Conservation (phyloP, 768 basidiomycete species). For the Lactarius sanguifluus region DNA sequence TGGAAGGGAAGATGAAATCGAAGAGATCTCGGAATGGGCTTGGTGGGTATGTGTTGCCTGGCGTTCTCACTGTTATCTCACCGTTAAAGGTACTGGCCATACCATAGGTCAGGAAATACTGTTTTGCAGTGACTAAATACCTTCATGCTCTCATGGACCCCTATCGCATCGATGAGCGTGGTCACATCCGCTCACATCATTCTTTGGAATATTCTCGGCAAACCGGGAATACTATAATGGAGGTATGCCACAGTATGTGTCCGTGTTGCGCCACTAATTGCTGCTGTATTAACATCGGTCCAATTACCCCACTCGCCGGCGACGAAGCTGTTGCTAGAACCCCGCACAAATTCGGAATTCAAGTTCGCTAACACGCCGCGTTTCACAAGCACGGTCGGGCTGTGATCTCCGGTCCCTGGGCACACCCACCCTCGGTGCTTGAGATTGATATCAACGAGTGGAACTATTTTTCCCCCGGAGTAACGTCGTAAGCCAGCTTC, state of each 20-base stretch:
- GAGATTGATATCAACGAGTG: background rate
- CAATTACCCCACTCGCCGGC: conserved; percentile 9
- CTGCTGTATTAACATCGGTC: conserved; percentile 7
- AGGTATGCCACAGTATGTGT: background rate
- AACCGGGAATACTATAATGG: conserved; percentile 6
- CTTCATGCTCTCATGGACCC: background rate
- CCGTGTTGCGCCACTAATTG: conserved; percentile 22
- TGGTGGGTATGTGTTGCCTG: background rate
- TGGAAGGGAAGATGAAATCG: background rate
- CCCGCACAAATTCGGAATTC: conserved; percentile 5
- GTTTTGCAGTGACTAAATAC: background rate
- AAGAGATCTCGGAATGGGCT: background rate
- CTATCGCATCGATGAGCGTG: conserved; percentile 9
- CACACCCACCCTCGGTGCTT: background rate
- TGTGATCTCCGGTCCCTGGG: background rate
- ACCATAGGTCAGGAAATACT: background rate
- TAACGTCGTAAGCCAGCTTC: background rate
- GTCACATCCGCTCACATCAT: conserved; percentile 14
- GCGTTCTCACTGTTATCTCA: background rate
- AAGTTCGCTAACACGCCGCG: background rate
- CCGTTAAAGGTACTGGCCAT: background rate
- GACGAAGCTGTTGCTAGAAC: background rate
- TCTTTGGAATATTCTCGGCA: conserved; percentile 17
- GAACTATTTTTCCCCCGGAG: background rate
- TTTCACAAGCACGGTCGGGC: background rate